Evolutionary conservation across 2,329 filamentous ascomycete species (phyloP), one percentile per base, ranked within the genome.

Genomic region (Boeremia lycopersici): DNA sequence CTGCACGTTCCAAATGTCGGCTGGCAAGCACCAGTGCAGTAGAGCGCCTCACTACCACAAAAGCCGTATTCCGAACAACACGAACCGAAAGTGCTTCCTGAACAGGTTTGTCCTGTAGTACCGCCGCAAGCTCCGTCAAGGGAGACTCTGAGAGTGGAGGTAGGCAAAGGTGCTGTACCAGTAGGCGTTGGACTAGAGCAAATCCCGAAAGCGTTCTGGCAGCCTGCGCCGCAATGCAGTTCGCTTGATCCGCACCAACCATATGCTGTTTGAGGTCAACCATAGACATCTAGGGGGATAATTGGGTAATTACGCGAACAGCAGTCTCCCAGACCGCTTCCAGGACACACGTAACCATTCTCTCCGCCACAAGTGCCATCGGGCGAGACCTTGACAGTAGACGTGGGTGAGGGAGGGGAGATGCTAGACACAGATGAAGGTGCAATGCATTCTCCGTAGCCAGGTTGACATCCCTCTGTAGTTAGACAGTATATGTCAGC

Each of bases 1-100:
- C 73, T 76, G 50, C 78, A 79, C n/a, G 64, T 67, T 6, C 74
- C 76, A 42, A 74, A 60, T 40, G 68, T 70, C 3, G 41, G 40
- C 35, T 55, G 52, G 28, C 52, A 55, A 6, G 34, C 29, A 6
- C 30, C 51, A 2, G 51, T 39, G 45, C 51, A 54, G 35, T 54
- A 54, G 15, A 40, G 7, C 6, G 17, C 51, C 3, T 12, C 34
- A 8, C 10, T 25, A 6, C 51, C 51, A 25, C 51, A 54, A 11
- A 25, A 54, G 2, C 47, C 47, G 19, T 43, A 54, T 8, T 42
- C 34, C 8, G 57, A 60, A 15, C 57, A 60, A 30, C 53, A 60
- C 1, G 45, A 11, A 3, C 57, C 57, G 10, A 41, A 52, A 4
- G 6, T 39, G 30, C 53, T 56, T 10, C 53, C 53, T 4, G 15